These are phyloP conservation scores for Sordariomycetes sp. DNA, from an alignment of 2,329 filamentous ascomycete species.

Conservation along the genomic window DNA sequence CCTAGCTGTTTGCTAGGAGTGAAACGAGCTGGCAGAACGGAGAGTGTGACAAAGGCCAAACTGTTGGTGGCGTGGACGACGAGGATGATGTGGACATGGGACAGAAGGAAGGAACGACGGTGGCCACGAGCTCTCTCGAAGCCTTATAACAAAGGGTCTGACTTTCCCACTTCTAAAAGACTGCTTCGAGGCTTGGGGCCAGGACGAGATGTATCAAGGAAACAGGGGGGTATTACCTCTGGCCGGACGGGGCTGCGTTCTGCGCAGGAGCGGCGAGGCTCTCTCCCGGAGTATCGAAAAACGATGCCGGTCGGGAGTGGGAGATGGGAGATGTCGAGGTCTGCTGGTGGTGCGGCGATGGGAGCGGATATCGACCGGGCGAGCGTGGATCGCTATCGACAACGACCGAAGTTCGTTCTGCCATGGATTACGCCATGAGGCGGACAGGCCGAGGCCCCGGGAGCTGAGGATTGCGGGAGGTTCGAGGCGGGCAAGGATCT, in stretches of 20 bases:
- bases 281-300: background rate
- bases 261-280: background rate
- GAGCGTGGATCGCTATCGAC: slow-evolving; percentile 7
- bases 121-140: background rate
- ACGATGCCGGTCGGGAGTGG: slow-evolving; percentile 1
- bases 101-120: background rate
- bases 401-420: slow-evolving; percentile 44
- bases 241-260: background rate
- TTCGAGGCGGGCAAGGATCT: background rate
- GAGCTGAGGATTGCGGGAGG: background rate
- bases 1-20: background rate
- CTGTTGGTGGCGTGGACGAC: background rate
- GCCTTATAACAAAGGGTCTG: background rate
- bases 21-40: background rate
- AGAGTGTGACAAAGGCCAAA: background rate
- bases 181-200: background rate
- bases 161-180: background rate
- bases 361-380: slow-evolving; percentile 3
- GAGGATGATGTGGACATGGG: background rate
- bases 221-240: background rate
- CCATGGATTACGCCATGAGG: slow-evolving; percentile 60
- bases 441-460: slow-evolving; percentile 22
- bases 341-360: slow-evolving; percentile 1
- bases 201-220: background rate
- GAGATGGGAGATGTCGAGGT: background rate